phyloP scores from a whole-genome alignment of 177 flowering plant species.

The Vitis hybrid region DNA sequence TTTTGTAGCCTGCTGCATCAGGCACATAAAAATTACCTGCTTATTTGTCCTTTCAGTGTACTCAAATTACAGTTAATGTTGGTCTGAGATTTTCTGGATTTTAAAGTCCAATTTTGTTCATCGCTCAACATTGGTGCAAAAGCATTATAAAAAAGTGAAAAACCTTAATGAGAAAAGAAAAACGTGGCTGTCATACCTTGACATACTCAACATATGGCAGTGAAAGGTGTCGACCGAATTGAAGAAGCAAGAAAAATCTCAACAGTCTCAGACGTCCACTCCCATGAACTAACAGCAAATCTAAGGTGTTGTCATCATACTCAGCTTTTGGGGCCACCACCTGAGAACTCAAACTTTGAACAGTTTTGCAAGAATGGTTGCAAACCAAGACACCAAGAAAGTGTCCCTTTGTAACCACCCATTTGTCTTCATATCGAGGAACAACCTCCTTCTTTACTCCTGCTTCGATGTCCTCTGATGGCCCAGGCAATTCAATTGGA shows the following conservation, averaged over 20 bases:
- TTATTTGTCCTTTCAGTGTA: too few species aligned
- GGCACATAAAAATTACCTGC: too few species aligned
- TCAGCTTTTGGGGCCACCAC: conserved; percentile 96
- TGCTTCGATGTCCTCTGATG: conserved; percentile 52
- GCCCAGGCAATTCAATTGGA: conserved; percentile 81
- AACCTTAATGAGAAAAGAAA: neutral
- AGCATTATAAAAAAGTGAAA: neutral
- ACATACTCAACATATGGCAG: conserved; percentile 92
- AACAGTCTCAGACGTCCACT: conserved; percentile 75
- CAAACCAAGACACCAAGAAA: conserved; percentile 92
- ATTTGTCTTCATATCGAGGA: conserved; percentile 57
- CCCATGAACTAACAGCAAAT: conserved; percentile 88
- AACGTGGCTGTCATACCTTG: conserved; percentile 58
- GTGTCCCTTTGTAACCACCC: conserved; percentile 74
- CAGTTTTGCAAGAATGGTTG: conserved; percentile 97
- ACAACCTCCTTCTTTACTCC: conserved; percentile 42
- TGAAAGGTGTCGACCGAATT: conserved; percentile 84
- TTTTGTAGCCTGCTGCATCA: too few species aligned
- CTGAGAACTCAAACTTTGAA: conserved; percentile 88
- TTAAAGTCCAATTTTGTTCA: too few species aligned
- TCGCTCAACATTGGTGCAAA: too few species aligned
- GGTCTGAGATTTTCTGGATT: too few species aligned
- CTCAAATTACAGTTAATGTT: too few species aligned
- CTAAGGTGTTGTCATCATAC: conserved; percentile 82
- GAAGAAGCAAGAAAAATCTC: conserved; percentile 79